Conservation (phyloP, 2,329 filamentous ascomycete genomes). For the Blumeria hordei region DNA sequence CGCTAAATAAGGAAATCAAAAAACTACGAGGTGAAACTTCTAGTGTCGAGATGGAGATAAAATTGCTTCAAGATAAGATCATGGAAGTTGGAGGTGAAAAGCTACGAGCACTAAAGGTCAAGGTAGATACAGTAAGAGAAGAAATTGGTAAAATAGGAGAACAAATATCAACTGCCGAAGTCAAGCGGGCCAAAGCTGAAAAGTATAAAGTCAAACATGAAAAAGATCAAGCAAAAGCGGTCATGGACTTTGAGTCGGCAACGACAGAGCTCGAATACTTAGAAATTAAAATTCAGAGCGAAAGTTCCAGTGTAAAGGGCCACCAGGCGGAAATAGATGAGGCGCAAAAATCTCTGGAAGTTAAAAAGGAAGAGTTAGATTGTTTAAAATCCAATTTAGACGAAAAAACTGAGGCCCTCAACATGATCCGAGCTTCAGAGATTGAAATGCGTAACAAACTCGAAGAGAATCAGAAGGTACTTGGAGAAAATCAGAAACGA, state of each 20-base stretch:
- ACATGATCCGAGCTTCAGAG: slow-evolving; percentile 68
- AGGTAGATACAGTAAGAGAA: slow-evolving; percentile 71
- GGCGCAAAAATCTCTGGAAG: slow-evolving; percentile 51
- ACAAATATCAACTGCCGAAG: slow-evolving; percentile 63
- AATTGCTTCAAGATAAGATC: slow-evolving; percentile 80
- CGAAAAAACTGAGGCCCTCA: slow-evolving; percentile 62
- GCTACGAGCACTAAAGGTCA: slow-evolving; percentile 69
- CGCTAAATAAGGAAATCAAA: slow-evolving; percentile 53
- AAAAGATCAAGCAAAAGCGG: slow-evolving; percentile 56
- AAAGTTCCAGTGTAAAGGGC: slow-evolving; percentile 50
- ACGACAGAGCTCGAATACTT: slow-evolving; percentile 51
- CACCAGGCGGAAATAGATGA: slow-evolving; percentile 54
- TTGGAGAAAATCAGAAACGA: slow-evolving; percentile 67
- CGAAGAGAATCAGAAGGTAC: slow-evolving; percentile 79
- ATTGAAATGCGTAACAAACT: slow-evolving; percentile 98
- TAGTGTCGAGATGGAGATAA: slow-evolving; percentile 80
- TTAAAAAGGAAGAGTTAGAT: slow-evolving; percentile 60
- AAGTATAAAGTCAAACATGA: slow-evolving; percentile 76
- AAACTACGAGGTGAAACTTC: slow-evolving; percentile 67
- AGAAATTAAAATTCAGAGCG: slow-evolving; percentile 53
- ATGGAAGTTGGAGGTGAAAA: slow-evolving; percentile 95
- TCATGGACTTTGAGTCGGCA: slow-evolving; percentile 53
- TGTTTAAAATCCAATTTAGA: slow-evolving; percentile 68
- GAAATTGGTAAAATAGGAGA: slow-evolving; percentile 63
- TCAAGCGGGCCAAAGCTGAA: slow-evolving; percentile 75